Evolutionary conservation across 2,329 filamentous ascomycete genomes (phyloP).

Genomic region (Diplodia intermedia): DNA sequence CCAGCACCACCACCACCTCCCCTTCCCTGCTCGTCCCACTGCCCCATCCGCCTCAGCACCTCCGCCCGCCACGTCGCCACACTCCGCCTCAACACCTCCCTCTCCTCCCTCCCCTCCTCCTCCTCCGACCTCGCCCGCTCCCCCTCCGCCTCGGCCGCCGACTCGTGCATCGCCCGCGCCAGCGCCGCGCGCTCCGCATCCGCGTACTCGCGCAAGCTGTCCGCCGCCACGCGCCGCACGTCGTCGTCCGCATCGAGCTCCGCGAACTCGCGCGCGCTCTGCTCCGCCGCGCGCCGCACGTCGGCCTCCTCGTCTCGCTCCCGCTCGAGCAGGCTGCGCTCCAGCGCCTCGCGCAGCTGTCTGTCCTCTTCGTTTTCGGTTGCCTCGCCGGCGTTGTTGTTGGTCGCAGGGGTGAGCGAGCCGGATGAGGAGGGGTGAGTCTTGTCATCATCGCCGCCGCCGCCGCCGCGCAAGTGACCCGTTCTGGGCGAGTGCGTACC

Average conservation of each 20-base stretch:
- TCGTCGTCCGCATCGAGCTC: background rate
- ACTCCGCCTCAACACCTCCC: background rate
- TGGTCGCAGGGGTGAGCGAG: too few relatives aligned
- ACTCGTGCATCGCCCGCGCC: background rate
- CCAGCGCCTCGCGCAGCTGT: background rate
- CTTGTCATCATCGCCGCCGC: too few relatives aligned
- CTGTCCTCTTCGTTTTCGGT: background rate
- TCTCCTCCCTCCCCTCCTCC: background rate
- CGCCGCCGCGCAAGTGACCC: too few relatives aligned
- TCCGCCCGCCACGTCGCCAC: background rate
- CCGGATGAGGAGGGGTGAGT: too few relatives aligned
- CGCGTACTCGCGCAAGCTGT: background rate
- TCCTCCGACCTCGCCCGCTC: background rate
- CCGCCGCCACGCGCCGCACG: background rate
- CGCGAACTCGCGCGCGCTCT: background rate
- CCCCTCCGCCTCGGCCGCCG: background rate
- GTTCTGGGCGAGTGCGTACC: background rate
- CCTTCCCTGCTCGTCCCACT: background rate
- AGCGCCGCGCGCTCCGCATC: slow-evolving; percentile 12
- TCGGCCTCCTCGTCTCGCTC: background rate
- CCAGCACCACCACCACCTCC: background rate
- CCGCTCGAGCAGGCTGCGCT: background rate
- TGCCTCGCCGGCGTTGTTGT: background rate
- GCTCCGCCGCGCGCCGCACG: background rate
- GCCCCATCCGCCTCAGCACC: background rate